A percentile compares a stretch with the other conserved stretches of the same genome.
Evolutionary conservation across 1,284 basidiomycete species (phyloP).

Genomic region (Rhodotorula sp.): DNA sequence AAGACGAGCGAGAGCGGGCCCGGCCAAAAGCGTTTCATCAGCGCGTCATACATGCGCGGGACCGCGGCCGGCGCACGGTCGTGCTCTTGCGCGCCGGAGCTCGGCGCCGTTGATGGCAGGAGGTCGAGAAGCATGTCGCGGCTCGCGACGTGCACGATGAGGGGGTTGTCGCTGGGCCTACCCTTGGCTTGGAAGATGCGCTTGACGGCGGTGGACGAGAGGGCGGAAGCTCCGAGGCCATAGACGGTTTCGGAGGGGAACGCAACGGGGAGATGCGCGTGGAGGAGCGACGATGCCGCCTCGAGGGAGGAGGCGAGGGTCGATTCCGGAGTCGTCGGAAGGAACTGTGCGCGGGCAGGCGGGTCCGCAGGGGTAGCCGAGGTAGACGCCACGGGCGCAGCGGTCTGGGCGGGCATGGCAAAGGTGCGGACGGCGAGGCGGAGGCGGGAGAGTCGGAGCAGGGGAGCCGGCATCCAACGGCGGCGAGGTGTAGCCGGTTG

Average conservation of each 20-base stretch:
- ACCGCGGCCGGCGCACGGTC: slow-evolving; percentile 55
- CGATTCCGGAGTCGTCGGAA: not conserved
- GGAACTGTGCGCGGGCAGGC: slow-evolving; percentile 10
- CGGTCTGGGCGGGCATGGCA: not conserved
- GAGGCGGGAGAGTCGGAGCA: not conserved
- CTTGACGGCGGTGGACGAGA: slow-evolving; percentile 65
- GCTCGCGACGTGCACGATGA: slow-evolving; percentile 92
- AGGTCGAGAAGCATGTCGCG: slow-evolving; percentile 71
- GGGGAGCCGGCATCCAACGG: not conserved
- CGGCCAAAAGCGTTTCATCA: slow-evolving; percentile 91
- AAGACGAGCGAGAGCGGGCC: slow-evolving; percentile 92
- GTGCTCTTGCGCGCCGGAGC: slow-evolving; percentile 7
- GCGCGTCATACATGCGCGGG: slow-evolving; percentile 65
- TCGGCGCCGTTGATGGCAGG: slow-evolving; percentile 56
- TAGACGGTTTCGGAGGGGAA: slow-evolving; percentile 99
- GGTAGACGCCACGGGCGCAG: slow-evolving; percentile 1
- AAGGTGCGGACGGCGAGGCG: not conserved
- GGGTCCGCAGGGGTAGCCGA: not conserved
- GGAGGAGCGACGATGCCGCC: slow-evolving; percentile 28
- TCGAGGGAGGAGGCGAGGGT: slow-evolving; percentile 20
- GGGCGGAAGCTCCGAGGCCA: slow-evolving; percentile 85
- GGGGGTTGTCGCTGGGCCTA: slow-evolving; percentile 90
- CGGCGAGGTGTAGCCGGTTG: too few species aligned
- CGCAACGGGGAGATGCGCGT: slow-evolving; percentile 61
- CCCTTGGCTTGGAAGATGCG: slow-evolving; percentile 89